Evolutionary conservation across 345 rosid genomes (phyloP).

Genomic region (Linum usitatissimum): DNA sequence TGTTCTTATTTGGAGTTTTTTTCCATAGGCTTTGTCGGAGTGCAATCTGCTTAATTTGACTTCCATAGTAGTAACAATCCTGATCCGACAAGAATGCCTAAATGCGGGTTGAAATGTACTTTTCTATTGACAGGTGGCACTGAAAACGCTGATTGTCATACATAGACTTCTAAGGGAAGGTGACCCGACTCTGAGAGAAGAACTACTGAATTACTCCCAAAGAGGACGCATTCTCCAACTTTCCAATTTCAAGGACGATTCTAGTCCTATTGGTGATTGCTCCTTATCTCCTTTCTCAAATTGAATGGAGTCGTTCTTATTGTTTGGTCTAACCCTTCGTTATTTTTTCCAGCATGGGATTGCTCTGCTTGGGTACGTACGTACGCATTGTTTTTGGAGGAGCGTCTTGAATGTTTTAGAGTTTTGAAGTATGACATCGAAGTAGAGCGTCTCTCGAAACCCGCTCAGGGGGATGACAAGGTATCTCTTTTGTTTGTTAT

Average conservation of each 20-base stretch:
- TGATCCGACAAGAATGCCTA: not conserved
- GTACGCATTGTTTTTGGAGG: slow-evolving; percentile 88
- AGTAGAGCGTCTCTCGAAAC: slow-evolving; percentile 79
- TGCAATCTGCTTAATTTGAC: not conserved
- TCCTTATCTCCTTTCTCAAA: not conserved
- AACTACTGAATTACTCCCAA: slow-evolving; percentile 63
- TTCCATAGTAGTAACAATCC: not conserved
- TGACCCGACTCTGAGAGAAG: slow-evolving; percentile 90
- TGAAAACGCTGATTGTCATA: slow-evolving; percentile 83
- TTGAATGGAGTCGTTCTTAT: not conserved
- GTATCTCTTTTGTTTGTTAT: slow-evolving; percentile 21
- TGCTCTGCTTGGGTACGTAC: slow-evolving; percentile 99
- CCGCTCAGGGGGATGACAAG: slow-evolving; percentile 79
- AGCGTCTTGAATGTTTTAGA: slow-evolving; percentile 89
- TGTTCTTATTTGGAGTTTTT: too few relatives aligned
- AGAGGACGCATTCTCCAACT: slow-evolving; percentile 83
- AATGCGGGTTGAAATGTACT: not conserved
- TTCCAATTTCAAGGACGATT: slow-evolving; percentile 95
- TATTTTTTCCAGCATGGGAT: slow-evolving; percentile 70
- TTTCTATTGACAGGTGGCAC: slow-evolving; percentile 52
- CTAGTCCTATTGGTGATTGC: slow-evolving; percentile 71
- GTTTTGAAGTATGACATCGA: slow-evolving; percentile 84
- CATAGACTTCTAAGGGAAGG: slow-evolving; percentile 89
- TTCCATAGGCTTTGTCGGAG: not conserved
- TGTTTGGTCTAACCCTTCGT: not conserved